Conservation (phyloP, 257 asterid genomes). For the Euphrasia confusa region DNA sequence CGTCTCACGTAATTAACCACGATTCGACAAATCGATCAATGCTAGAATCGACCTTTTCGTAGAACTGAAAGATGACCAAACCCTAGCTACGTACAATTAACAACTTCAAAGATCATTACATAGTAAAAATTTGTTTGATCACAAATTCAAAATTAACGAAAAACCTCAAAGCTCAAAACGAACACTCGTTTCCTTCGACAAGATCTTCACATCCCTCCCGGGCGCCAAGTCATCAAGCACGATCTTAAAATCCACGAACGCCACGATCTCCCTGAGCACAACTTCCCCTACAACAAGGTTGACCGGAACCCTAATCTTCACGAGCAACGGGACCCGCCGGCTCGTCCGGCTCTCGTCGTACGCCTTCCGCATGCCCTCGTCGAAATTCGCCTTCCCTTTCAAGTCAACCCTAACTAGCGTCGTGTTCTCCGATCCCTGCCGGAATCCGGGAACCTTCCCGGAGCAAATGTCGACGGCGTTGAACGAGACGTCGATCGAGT, state of each 20-base stretch:
- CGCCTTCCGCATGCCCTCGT: conserved; percentile 31
- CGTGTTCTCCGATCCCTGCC: conserved; percentile 35
- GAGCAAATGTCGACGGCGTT: conserved; percentile 29
- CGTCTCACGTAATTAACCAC: too few relatives aligned
- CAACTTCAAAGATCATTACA: neutral
- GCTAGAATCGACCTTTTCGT: too few relatives aligned
- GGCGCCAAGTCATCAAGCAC: conserved; percentile 38
- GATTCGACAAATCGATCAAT: too few relatives aligned
- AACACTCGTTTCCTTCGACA: conserved; percentile 24
- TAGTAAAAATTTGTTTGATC: neutral
- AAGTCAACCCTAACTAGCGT: conserved; percentile 33
- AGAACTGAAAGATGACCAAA: too few relatives aligned
- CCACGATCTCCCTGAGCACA: conserved; percentile 20
- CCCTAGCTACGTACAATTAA: too few relatives aligned
- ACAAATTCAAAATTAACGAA: neutral
- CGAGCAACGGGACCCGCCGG: conserved; percentile 41
- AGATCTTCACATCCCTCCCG: conserved; percentile 23
- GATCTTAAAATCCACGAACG: conserved; percentile 31
- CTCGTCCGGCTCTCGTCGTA: conserved; percentile 21
- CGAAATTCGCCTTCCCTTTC: conserved; percentile 38
- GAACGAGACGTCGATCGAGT: conserved; percentile 29
- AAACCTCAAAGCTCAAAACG: conserved; percentile 19
- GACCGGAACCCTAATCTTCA: conserved; percentile 38
- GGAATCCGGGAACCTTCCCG: conserved; percentile 45
- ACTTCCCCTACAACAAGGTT: conserved; percentile 15